Percentiles rank a stretch among this genome's conserved stretches.
These are phyloP conservation scores for Wickerhamomyces sp. DNA, from an alignment of 1,139 yeast genomes.

Conservation along the genomic window DNA sequence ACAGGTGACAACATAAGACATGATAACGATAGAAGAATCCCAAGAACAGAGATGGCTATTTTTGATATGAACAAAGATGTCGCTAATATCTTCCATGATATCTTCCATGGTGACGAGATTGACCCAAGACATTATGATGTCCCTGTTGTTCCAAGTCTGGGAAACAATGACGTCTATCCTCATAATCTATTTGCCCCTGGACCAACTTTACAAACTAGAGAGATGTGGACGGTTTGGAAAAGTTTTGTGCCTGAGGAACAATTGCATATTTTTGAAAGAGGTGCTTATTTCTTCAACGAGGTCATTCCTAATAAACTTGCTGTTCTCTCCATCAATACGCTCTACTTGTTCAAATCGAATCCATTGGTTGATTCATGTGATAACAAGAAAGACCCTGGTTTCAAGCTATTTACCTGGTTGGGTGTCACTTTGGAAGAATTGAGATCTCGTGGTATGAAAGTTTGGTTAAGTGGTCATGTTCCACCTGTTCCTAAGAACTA, in stretches of 20 bases:
- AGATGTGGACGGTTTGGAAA: slow-evolving; percentile 68
- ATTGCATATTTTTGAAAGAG: slow-evolving; percentile 66
- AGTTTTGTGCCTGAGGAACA: slow-evolving; percentile 73
- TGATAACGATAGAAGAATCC: slow-evolving; percentile 69
- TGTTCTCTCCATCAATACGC: slow-evolving; percentile 69
- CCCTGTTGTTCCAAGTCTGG: slow-evolving; percentile 63
- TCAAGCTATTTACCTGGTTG: slow-evolving; percentile 69
- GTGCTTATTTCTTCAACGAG: slow-evolving; percentile 70
- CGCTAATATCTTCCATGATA: slow-evolving; percentile 45
- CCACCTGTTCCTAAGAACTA: slow-evolving; percentile 79
- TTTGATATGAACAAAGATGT: slow-evolving; percentile 63
- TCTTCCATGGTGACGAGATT: slow-evolving; percentile 36
- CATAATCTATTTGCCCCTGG: slow-evolving; percentile 82
- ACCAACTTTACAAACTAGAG: slow-evolving; percentile 79
- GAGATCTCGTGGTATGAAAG: slow-evolving; percentile 72
- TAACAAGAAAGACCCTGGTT: slow-evolving; percentile 68
- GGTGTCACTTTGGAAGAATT: slow-evolving; percentile 70
- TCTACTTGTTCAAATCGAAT: slow-evolving; percentile 68
- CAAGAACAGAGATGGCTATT: slow-evolving; percentile 67
- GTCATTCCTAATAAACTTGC: slow-evolving; percentile 76
- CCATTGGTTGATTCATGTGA: slow-evolving; percentile 84
- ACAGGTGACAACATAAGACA: slow-evolving; percentile 88
- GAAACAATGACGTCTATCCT: slow-evolving; percentile 86
- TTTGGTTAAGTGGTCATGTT: slow-evolving; percentile 84
- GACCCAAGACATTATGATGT: slow-evolving; percentile 41